Evolutionary conservation across 2,329 filamentous ascomycete species (phyloP).

Genomic region (Trichoderma asperellum): DNA sequence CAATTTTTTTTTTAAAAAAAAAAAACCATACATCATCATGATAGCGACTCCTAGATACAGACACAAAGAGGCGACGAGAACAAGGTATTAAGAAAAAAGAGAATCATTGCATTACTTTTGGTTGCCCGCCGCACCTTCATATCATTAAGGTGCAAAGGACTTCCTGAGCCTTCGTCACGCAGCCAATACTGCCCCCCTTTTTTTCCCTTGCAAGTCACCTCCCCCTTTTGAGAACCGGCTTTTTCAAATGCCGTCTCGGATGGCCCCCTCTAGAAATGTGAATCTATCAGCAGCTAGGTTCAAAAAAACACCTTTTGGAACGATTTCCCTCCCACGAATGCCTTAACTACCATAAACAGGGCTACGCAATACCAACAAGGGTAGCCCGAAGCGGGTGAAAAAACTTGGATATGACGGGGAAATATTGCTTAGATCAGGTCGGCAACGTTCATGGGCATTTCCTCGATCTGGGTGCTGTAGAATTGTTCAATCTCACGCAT

Average conservation of each 20-base stretch:
- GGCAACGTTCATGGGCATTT: constrained; percentile 97
- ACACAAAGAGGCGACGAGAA: constrained; percentile 39
- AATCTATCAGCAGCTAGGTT: constrained; percentile 47
- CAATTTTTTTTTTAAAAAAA: neutral
- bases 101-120: constrained; percentile 51
- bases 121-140: constrained; percentile 45
- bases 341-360: constrained; percentile 37
- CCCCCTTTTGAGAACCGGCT: constrained; percentile 35
- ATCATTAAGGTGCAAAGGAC: constrained; percentile 45
- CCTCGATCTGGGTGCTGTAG: constrained; percentile 99
- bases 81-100: constrained; percentile 40
- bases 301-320: constrained; percentile 38
- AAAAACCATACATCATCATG: constrained; percentile 39
- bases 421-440: constrained; percentile 67
- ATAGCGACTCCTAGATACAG: constrained; percentile 46
- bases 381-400: constrained; percentile 35
- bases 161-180: constrained; percentile 46
- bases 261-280: constrained; percentile 45
- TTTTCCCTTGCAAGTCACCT: constrained; percentile 39
- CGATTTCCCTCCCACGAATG: constrained; percentile 36
- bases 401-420: constrained; percentile 34
- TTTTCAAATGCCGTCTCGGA: constrained; percentile 36
- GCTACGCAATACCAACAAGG: constrained; percentile 32
- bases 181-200: constrained; percentile 41
- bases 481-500: constrained; percentile 99